These are phyloP conservation scores for Cladosporium cucumerinum DNA, from an alignment of 2,329 filamentous ascomycete genomes.

Conservation along the genomic window DNA sequence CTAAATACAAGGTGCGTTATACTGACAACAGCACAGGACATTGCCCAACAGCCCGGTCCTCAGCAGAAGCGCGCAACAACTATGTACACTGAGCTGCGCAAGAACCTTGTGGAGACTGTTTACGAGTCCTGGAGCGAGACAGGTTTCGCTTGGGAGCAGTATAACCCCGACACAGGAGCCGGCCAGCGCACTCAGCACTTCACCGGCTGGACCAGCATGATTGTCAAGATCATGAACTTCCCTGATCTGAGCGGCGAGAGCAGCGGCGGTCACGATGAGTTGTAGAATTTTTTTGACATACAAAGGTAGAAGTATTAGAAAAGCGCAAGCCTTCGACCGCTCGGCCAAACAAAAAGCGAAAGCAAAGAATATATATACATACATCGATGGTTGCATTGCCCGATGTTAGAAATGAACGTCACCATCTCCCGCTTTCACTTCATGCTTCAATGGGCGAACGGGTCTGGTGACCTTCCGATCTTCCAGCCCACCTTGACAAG, in stretches of 20 bases:
- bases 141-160: constrained; percentile 98
- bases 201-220: constrained; percentile 96
- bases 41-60: constrained; percentile 63
- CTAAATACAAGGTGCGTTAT: neutral
- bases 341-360: neutral
- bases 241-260: constrained; percentile 56
- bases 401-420: neutral
- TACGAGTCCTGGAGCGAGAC: constrained; percentile 85
- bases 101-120: constrained; percentile 84
- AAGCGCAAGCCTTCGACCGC: neutral
- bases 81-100: constrained; percentile 72
- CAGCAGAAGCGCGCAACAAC: constrained; percentile 65
- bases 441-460: neutral
- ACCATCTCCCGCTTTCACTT: neutral
- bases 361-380: neutral
- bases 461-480: constrained; percentile 21
- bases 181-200: constrained; percentile 98
- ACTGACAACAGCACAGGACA: constrained; percentile 46
- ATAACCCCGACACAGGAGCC: constrained; percentile 84
- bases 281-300: constrained; percentile 35
- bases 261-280: constrained; percentile 45
- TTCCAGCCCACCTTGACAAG: constrained; percentile 40
- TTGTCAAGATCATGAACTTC: constrained; percentile 97
- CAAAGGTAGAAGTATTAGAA: neutral
- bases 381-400: neutral